A percentile compares a stretch with the other conserved stretches of the same genome.
Conservation (phyloP, 2,329 filamentous ascomycete species). For the Aspergillus calidoustus region DNA sequence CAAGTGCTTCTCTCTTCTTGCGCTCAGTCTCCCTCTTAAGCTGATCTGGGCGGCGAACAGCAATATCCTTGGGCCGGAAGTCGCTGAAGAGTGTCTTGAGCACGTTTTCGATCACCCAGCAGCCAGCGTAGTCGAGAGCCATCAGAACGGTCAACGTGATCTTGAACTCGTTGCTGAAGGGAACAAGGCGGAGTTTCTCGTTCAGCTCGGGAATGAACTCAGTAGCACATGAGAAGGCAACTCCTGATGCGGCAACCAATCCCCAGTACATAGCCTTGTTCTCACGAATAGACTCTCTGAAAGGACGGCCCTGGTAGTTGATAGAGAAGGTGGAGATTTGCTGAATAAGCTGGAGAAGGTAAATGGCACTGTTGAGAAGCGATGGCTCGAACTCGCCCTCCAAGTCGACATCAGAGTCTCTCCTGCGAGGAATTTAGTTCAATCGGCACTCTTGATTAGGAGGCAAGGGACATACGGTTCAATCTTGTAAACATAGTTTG, state of each 20-base stretch:
- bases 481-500: constrained; percentile 81
- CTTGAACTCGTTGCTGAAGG: constrained; percentile 89
- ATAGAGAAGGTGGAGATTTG: constrained; percentile 99
- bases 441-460: constrained; percentile 32
- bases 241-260: constrained; percentile 82
- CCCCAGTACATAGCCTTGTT: constrained; percentile 99
- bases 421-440: constrained; percentile 46
- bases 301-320: constrained; percentile 98
- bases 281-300: constrained; percentile 93
- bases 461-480: constrained; percentile 69
- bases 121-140: constrained; percentile 83
- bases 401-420: constrained; percentile 73
- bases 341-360: constrained; percentile 95
- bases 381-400: constrained; percentile 94
- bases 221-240: constrained; percentile 92
- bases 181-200: constrained; percentile 87
- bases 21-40: constrained; percentile 73
- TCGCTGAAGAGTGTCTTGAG: constrained; percentile 89
- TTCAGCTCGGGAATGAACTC: constrained; percentile 97
- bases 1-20: constrained; percentile 62
- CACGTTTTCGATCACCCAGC: constrained; percentile 83
- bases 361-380: constrained; percentile 93
- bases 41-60: constrained; percentile 83
- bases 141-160: constrained; percentile 80
- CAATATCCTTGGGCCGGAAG: constrained; percentile 92